Conservation (phyloP, 2,329 filamentous ascomycete species). For the Claviceps sp. region DNA sequence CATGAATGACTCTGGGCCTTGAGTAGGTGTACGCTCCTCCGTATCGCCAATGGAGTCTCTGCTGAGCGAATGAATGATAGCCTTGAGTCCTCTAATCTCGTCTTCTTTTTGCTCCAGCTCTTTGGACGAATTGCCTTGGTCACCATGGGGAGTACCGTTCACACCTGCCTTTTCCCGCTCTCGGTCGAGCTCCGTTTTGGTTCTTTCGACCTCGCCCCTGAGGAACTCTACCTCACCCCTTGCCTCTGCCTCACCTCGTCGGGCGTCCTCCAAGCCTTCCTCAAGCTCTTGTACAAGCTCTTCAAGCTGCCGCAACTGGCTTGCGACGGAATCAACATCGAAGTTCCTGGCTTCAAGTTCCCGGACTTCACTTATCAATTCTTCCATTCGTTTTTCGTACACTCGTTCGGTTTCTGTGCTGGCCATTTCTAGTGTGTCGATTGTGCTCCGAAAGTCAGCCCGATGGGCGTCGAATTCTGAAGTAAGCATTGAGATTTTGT, state of each 20-base stretch:
- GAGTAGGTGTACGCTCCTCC: constrained; percentile 19
- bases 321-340: constrained; percentile 83
- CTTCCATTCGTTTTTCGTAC: constrained; percentile 85
- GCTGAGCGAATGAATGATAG: constrained; percentile 92
- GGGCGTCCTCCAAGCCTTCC: constrained; percentile 88
- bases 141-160: constrained; percentile 24
- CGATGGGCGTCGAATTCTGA: constrained; percentile 90
- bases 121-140: constrained; percentile 42
- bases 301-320: constrained; percentile 87
- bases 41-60: constrained; percentile 48
- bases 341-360: constrained; percentile 72
- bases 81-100: constrained; percentile 91
- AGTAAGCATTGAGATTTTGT: constrained; percentile 86
- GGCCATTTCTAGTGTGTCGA: constrained; percentile 90
- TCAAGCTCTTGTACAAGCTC: constrained; percentile 94
- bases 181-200: constrained; percentile 71
- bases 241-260: constrained; percentile 87
- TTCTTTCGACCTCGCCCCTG: constrained; percentile 85
- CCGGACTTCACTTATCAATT: constrained; percentile 68
- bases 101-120: constrained; percentile 92
- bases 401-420: constrained; percentile 92
- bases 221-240: constrained; percentile 92
- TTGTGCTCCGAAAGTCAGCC: constrained; percentile 91
- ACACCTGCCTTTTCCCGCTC: constrained; percentile 64
- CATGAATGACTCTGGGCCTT: constrained; percentile 22